Evolutionary conservation across 192 early-diverging fungal species (phyloP).

Genomic region (Podila horticola): DNA sequence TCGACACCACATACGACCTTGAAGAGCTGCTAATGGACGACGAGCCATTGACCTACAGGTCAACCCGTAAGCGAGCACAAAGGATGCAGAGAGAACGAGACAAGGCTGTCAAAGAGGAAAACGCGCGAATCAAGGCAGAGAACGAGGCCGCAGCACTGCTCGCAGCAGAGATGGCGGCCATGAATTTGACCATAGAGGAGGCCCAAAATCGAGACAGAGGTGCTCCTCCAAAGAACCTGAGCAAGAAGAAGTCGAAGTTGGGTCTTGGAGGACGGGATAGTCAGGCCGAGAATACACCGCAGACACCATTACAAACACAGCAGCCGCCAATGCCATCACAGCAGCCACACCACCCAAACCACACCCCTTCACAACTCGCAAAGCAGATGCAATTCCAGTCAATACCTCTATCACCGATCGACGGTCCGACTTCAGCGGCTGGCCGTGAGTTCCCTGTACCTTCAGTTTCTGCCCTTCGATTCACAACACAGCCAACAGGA

Average conservation of each 20-base stretch:
- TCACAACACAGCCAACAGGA: constrained; percentile 8
- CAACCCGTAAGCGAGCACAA: constrained; percentile 35
- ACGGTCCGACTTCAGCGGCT: constrained; percentile 5
- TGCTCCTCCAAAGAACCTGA: background rate
- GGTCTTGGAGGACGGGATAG: constrained; percentile 15
- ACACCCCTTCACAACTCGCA: constrained; percentile 23
- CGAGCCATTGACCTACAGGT: constrained; percentile 63
- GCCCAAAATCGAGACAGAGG: background rate
- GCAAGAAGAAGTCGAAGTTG: constrained; percentile 25
- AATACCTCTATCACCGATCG: constrained; percentile 48
- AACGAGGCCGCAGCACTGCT: constrained; percentile 16
- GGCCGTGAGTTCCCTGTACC: constrained; percentile 10
- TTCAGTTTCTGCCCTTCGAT: constrained; percentile 10
- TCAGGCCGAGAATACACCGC: background rate
- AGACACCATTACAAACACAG: constrained; percentile 11
- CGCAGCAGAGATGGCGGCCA: constrained; percentile 28
- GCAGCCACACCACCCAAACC: background rate
- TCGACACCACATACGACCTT: constrained; percentile 81
- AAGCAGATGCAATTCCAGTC: constrained; percentile 47
- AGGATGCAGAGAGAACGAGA: constrained; percentile 51
- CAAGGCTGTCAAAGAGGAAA: constrained; percentile 51
- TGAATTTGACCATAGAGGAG: constrained; percentile 38
- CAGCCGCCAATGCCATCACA: constrained; percentile 1
- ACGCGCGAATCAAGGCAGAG: constrained; percentile 26
- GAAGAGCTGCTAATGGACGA: constrained; percentile 78